phyloP scores from a whole-genome alignment of 768 basidiomycete species.

The Rickenella mellea region DNA sequence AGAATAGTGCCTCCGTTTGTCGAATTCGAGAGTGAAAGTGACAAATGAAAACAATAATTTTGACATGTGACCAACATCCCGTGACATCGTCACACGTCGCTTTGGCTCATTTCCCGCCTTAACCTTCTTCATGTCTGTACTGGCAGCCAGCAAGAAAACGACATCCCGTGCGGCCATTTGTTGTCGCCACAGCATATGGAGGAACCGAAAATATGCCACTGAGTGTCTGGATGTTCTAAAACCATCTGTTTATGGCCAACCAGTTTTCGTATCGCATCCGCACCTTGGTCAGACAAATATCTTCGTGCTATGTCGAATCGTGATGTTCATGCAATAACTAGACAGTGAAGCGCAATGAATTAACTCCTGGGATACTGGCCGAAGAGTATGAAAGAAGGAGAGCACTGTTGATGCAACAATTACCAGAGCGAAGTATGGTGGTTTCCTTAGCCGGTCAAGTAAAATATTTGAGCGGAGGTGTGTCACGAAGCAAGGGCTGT shows the following conservation, averaged over 20 bases:
- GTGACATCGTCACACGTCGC: too few relatives aligned
- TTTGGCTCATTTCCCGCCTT: too few relatives aligned
- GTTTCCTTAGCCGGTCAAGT: slow-evolving; percentile 70
- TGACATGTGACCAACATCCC: too few relatives aligned
- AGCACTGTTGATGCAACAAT: slow-evolving; percentile 54
- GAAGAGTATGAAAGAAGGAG: slow-evolving; percentile 73
- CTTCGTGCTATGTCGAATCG: neutral
- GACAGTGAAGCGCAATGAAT: slow-evolving; percentile 49
- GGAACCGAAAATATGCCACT: too few relatives aligned
- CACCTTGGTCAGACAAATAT: slow-evolving; percentile 50
- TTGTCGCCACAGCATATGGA: too few relatives aligned
- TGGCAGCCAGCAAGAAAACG: too few relatives aligned
- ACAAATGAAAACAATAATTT: too few relatives aligned
- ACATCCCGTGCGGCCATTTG: too few relatives aligned
- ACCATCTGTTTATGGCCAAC: slow-evolving; percentile 76
- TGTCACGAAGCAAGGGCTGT: slow-evolving; percentile 20
- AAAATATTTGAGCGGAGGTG: slow-evolving; percentile 80
- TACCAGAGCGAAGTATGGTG: slow-evolving; percentile 68
- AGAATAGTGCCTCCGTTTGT: too few relatives aligned
- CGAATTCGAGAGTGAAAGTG: too few relatives aligned
- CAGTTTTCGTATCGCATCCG: slow-evolving; percentile 67
- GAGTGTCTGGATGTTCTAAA: too few relatives aligned
- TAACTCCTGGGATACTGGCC: slow-evolving; percentile 74
- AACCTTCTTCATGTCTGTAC: too few relatives aligned
- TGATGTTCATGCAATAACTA: neutral